Percentiles rank a stretch among this genome's conserved stretches.
These are phyloP conservation scores for Cyclotella baltica DNA, from an alignment of 108 stramenopile genomes.

Conservation along the genomic window DNA sequence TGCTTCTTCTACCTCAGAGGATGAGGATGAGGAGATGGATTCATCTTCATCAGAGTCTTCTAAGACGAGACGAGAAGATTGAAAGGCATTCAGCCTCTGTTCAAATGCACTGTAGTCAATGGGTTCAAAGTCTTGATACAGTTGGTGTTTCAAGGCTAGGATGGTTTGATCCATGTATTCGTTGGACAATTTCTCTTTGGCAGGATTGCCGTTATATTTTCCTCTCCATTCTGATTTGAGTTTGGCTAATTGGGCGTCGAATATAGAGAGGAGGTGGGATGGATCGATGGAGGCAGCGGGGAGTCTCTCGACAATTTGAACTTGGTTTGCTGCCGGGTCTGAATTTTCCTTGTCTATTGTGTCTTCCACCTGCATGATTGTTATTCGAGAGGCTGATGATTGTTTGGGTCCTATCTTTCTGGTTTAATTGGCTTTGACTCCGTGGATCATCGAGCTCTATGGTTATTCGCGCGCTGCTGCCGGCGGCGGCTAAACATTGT, in stretches of 20 bases:
- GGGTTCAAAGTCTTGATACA: constrained; percentile 24
- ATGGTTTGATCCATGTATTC: constrained; percentile 34
- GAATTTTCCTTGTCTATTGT: background rate
- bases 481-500: too few species aligned
- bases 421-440: too few species aligned
- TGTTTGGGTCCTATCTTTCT: too few species aligned
- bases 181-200: constrained; percentile 31
- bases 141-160: constrained; percentile 25
- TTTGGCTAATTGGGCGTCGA: background rate
- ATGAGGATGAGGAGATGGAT: constrained; percentile 22
- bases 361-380: too few species aligned
- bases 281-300: constrained; percentile 34
- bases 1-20: constrained; percentile 28
- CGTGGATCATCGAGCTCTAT: too few species aligned
- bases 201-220: constrained; percentile 23
- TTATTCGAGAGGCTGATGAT: too few species aligned
- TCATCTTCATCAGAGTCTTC: constrained; percentile 32
- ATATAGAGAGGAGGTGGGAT: constrained; percentile 13
- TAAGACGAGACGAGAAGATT: constrained; percentile 9
- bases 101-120: constrained; percentile 30
- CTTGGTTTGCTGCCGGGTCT: background rate
- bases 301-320: background rate
- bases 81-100: constrained; percentile 24
- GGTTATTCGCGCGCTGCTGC: too few species aligned
- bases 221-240: constrained; percentile 15